Conservation (phyloP, 495 filamentous ascomycete genomes). For the Penicillium odoratum region DNA sequence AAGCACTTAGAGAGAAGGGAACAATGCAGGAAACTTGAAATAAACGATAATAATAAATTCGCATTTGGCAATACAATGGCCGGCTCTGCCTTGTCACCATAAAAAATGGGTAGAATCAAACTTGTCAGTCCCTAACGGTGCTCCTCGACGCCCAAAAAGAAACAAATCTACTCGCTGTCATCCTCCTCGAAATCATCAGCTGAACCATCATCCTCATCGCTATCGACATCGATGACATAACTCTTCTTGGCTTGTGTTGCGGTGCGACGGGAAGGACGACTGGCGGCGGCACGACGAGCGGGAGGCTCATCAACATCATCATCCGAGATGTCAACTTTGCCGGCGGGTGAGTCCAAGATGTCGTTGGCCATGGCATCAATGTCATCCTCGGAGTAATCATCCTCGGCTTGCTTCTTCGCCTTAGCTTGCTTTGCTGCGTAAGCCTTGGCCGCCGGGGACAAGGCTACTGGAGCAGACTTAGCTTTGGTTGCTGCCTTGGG, state of each 20-base stretch:
- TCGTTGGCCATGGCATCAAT: conserved; percentile 59
- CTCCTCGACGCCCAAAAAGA: neutral
- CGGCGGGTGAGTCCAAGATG: conserved; percentile 52
- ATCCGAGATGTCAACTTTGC: conserved; percentile 25
- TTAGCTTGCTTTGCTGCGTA: conserved; percentile 75
- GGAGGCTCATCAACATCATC: conserved; percentile 38
- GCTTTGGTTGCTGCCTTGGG: conserved; percentile 6
- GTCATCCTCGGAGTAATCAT: conserved; percentile 48
- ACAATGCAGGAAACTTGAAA: neutral
- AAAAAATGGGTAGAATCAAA: conserved; percentile 11
- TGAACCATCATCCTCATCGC: conserved; percentile 41
- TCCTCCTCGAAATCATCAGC: conserved; percentile 42
- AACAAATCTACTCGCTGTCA: conserved; percentile 36
- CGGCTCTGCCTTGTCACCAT: conserved; percentile 24
- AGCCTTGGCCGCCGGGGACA: conserved; percentile 79
- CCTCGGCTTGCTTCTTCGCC: conserved; percentile 40
- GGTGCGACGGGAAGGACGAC: conserved; percentile 54
- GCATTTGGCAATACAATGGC: conserved; percentile 11
- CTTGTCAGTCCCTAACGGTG: neutral
- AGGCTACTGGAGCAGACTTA: conserved; percentile 13
- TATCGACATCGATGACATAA: conserved; percentile 58
- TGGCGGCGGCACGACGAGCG: conserved; percentile 37
- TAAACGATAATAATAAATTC: neutral
- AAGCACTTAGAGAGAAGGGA: no score
- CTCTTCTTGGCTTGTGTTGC: conserved; percentile 51